A percentile compares a stretch with the other conserved stretches of the same genome.
Conservation (phyloP, 2,329 filamentous ascomycete genomes). For the Diplodia intermedia region DNA sequence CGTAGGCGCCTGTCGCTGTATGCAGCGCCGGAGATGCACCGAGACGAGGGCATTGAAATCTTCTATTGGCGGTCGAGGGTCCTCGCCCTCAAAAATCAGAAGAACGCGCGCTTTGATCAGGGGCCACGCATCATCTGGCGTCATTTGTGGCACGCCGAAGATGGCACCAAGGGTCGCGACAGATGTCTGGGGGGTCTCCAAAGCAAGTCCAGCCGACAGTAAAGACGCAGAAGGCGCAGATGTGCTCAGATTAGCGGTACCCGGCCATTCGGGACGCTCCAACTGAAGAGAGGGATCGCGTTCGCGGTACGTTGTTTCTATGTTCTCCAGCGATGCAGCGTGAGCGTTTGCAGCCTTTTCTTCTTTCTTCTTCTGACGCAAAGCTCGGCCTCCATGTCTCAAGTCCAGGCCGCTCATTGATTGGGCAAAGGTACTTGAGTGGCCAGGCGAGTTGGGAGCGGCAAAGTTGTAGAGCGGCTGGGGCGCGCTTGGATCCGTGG, state of each 20-base stretch:
- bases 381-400: constrained; percentile 75
- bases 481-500: constrained; percentile 76
- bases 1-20: constrained; percentile 74
- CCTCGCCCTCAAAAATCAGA: constrained; percentile 81
- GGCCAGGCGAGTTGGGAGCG: constrained; percentile 73
- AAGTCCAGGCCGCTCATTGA: constrained; percentile 82
- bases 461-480: constrained; percentile 82
- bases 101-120: constrained; percentile 77
- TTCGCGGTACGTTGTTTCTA: constrained; percentile 45
- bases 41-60: constrained; percentile 83
- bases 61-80: constrained; percentile 79
- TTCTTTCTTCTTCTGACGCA: constrained; percentile 74
- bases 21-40: constrained; percentile 78
- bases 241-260: constrained; percentile 38
- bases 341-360: constrained; percentile 55
- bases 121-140: constrained; percentile 80
- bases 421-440: constrained; percentile 75
- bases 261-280: constrained; percentile 49
- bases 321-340: constrained; percentile 42
- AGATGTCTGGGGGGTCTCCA: constrained; percentile 36
- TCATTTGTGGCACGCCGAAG: constrained; percentile 57
- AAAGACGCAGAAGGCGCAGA: constrained; percentile 36
- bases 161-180: constrained; percentile 54
- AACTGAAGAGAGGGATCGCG: constrained; percentile 49
- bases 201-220: constrained; percentile 23